Conservation (phyloP, 2,329 filamentous ascomycete species). For the Claviceps maximensis region DNA sequence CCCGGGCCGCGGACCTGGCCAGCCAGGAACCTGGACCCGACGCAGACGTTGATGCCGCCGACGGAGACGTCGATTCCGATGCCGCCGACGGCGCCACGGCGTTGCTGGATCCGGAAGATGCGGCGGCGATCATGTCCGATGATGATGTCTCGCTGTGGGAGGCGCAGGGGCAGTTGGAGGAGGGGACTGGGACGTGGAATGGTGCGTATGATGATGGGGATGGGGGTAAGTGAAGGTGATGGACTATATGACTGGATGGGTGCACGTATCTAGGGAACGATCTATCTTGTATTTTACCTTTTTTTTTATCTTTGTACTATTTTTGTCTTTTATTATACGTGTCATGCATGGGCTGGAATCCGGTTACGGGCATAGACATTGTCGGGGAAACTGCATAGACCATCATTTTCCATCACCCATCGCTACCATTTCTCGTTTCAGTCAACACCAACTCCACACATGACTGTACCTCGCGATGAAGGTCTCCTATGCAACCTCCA, state of each 20-base stretch:
- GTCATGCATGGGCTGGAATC: too few relatives aligned
- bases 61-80: slow-evolving; percentile 12
- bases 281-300: too few relatives aligned
- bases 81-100: slow-evolving; percentile 11
- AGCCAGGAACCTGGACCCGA: slow-evolving; percentile 24
- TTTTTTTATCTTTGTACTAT: too few relatives aligned
- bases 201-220: slow-evolving; percentile 18
- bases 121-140: slow-evolving; percentile 42
- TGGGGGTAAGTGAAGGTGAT: neutral
- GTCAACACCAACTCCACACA: too few relatives aligned
- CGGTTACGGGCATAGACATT: too few relatives aligned
- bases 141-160: slow-evolving; percentile 49
- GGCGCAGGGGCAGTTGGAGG: slow-evolving; percentile 18
- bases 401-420: too few relatives aligned
- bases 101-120: slow-evolving; percentile 33
- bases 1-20: slow-evolving; percentile 45
- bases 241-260: too few relatives aligned
- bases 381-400: too few relatives aligned
- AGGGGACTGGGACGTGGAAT: slow-evolving; percentile 16
- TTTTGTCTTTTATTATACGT: too few relatives aligned
- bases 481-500: too few relatives aligned
- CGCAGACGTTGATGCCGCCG: slow-evolving; percentile 11
- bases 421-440: too few relatives aligned
- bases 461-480: too few relatives aligned
- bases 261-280: neutral